Percentiles rank a stretch among this genome's conserved stretches.
phyloP scores from a whole-genome alignment of 441 rosid genomes.

The Croton laevigatus region DNA sequence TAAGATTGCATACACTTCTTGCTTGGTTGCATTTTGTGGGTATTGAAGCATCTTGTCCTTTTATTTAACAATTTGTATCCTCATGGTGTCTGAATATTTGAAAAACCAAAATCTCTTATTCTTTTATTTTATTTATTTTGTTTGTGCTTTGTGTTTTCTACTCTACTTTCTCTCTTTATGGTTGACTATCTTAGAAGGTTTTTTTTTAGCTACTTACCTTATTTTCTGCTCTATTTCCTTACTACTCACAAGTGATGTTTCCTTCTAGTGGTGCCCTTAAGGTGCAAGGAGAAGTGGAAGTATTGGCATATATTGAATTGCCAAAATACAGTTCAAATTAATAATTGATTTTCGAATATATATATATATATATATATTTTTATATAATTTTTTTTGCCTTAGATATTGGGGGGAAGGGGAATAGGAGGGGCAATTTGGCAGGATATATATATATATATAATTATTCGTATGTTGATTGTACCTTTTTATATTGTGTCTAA shows the following conservation, averaged over 20 bases:
- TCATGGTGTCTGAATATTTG: not conserved
- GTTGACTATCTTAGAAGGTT: not conserved
- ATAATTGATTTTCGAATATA: not conserved
- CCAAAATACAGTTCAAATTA: not conserved
- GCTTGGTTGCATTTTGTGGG: not conserved
- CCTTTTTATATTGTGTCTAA: not conserved
- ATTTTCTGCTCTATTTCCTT: not conserved
- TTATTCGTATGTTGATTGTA: not conserved
- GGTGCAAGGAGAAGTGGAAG: not conserved
- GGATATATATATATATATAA: too few relatives aligned
- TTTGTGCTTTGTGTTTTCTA: not conserved
- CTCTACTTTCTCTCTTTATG: not conserved
- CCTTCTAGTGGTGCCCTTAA: not conserved
- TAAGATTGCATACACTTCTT: constrained; percentile 34
- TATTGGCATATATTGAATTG: not conserved
- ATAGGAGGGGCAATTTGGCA: too few relatives aligned
- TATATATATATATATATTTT: too few relatives aligned
- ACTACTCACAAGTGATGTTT: not conserved
- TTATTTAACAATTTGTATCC: not conserved
- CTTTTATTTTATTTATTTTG: not conserved
- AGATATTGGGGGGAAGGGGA: too few relatives aligned
- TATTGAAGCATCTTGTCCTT: constrained; percentile 3
- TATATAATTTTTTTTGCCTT: too few relatives aligned
- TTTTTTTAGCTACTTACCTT: not conserved
- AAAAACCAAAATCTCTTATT: not conserved